Evolutionary conservation across 441 rosid genomes (phyloP), one percentile per base, ranked within the genome.

Genomic region (Eugenia klotzschiana): DNA sequence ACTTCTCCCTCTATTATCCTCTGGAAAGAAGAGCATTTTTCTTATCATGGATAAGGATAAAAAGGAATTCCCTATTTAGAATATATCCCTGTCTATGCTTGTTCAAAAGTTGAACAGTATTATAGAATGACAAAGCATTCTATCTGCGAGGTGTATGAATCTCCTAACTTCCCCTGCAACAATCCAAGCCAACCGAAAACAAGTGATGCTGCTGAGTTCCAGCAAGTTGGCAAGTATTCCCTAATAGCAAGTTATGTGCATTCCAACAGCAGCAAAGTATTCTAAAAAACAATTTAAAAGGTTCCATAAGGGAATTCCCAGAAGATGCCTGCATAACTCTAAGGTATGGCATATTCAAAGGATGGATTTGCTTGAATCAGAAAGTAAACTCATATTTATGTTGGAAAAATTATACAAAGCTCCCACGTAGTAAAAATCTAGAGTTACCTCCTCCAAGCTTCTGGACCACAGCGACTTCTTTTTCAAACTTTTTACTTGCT

Each of bases 381-480:
- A 51, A 79, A 79, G 56, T n/a, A 51, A 26, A 79, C 53, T 51
- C 18, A 51, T 27, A 49, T 10, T 51, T 46, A 79, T 29, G 58
- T 51, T n/a, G 57, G 49, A 12, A 79, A 51, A 53, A 18, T 13
- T 25, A 22, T 80, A 33, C 40, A 26, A 51, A 8, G 58, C 40
- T 50, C 82, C 57, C 57, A 40, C 37, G 20, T 51, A 11, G n/a
- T 26, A 18, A 49, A 79, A 79, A 27, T 79, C 55, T 26, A 49
- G 25, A 79, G 58, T 23, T 91, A 97, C 99, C 98, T 94, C 99
- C 87, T 97, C 99, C 93, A 97, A 93, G 88, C 93, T 96, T 90
- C 87, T 92, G 86, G 99, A 94, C 99, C 99, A 97, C 54, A 97
- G 96, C 43, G 99, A 97, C 91, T 96, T 97, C 90, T 96, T 97